Percentiles rank a stretch among this genome's conserved stretches.
phyloP scores from a whole-genome alignment of 2,329 filamentous ascomycete genomes.

The Kalaharituber pfeilii region DNA sequence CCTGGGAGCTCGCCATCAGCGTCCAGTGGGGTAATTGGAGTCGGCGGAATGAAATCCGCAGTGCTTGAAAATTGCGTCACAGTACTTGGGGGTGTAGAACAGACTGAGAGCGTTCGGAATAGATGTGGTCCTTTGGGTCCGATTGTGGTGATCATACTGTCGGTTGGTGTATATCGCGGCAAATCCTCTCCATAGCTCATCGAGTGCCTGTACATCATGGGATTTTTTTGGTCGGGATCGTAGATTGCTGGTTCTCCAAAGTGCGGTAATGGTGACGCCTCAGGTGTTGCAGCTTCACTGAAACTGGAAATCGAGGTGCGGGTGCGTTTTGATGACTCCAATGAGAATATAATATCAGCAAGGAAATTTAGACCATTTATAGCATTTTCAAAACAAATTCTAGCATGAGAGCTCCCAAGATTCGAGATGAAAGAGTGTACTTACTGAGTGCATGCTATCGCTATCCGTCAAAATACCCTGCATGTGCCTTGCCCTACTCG shows the following conservation, averaged over 20 bases:
- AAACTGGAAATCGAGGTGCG: constrained; percentile 52
- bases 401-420: background rate
- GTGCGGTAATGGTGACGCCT: constrained; percentile 30
- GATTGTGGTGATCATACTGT: constrained; percentile 16
- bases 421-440: too few relatives aligned
- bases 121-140: constrained; percentile 76
- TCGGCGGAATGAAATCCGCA: constrained; percentile 30
- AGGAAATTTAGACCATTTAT: too few relatives aligned
- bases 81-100: constrained; percentile 36
- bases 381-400: too few relatives aligned
- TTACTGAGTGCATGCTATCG: constrained; percentile 7
- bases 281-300: constrained; percentile 65
- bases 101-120: constrained; percentile 52
- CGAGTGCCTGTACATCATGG: constrained; percentile 13
- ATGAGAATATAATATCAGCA: too few relatives aligned
- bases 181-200: constrained; percentile 9
- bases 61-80: constrained; percentile 43
- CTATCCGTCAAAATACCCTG: constrained; percentile 22
- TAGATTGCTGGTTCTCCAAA: constrained; percentile 36
- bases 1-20: constrained; percentile 27
- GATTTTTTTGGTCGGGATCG: constrained; percentile 34
- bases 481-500: constrained; percentile 20
- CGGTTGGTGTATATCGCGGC: constrained; percentile 8
- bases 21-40: constrained; percentile 27
- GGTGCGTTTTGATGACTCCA: background rate